These are phyloP conservation scores for Trypanosoma lewisi DNA, from an alignment of 208 protist genomes.

Conservation along the genomic window DNA sequence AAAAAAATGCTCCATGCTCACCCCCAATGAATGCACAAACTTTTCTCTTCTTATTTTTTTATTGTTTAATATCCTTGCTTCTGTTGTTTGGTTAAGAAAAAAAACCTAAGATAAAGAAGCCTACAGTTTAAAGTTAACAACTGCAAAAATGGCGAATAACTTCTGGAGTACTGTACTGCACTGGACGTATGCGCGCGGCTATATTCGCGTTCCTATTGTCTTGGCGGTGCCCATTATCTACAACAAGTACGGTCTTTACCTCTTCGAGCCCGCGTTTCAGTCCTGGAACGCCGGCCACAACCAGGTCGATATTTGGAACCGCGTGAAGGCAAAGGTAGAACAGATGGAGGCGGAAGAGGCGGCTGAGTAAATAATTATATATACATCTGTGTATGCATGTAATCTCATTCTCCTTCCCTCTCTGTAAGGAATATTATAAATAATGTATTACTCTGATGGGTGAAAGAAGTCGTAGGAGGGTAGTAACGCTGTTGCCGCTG, in stretches of 20 bases:
- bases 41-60: slow-evolving; percentile 2
- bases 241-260: slow-evolving; percentile 79
- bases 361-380: slow-evolving; percentile 14
- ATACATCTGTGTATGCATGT: slow-evolving; percentile 16
- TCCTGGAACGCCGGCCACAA: slow-evolving; percentile 83
- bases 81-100: slow-evolving; percentile 4
- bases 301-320: slow-evolving; percentile 83
- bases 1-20: too few relatives aligned
- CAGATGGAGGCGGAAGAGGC: slow-evolving; percentile 33
- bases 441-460: too few relatives aligned
- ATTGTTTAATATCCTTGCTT: slow-evolving; percentile 7
- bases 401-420: too few relatives aligned
- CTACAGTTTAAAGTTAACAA: background rate
- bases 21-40: too few relatives aligned
- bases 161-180: slow-evolving; percentile 84
- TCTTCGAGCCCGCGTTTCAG: slow-evolving; percentile 70
- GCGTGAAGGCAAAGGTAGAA: slow-evolving; percentile 75
- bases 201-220: slow-evolving; percentile 80
- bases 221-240: slow-evolving; percentile 75
- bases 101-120: too few relatives aligned
- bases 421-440: too few relatives aligned
- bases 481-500: too few relatives aligned
- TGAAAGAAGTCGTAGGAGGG: too few relatives aligned
- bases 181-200: slow-evolving; percentile 83
- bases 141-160: slow-evolving; percentile 6